These are phyloP conservation scores for Stachybotrys echinatus DNA, from an alignment of 2,329 filamentous ascomycete genomes.

Conservation along the genomic window DNA sequence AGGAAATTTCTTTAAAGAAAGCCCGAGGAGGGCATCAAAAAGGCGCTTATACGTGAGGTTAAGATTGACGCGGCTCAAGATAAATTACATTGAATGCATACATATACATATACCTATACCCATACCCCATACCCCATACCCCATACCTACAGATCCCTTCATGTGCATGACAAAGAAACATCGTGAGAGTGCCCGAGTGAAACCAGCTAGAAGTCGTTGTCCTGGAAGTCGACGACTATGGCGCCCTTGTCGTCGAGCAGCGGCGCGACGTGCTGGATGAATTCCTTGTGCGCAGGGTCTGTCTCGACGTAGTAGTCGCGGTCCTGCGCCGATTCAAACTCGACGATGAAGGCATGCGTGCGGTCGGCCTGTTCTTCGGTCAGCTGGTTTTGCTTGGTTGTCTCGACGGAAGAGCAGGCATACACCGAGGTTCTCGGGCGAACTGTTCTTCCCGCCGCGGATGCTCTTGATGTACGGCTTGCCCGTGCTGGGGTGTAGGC, in stretches of 20 bases:
- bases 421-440: slow-evolving; percentile 17
- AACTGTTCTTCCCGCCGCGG: slow-evolving; percentile 56
- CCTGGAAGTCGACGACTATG: not conserved
- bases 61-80: too few species aligned
- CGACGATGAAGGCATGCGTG: slow-evolving; percentile 61
- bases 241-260: not conserved
- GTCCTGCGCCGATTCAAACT: slow-evolving; percentile 4
- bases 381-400: not conserved
- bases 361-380: slow-evolving; percentile 57
- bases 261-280: not conserved
- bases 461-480: slow-evolving; percentile 54
- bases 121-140: too few species aligned
- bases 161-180: not conserved
- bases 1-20: too few species aligned
- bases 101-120: too few species aligned
- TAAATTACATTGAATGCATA: too few species aligned
- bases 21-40: too few species aligned
- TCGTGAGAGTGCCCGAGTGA: not conserved
- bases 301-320: slow-evolving; percentile 3
- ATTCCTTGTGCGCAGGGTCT: slow-evolving; percentile 4
- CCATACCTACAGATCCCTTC: not conserved
- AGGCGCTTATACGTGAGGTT: not conserved
- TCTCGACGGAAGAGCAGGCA: not conserved
- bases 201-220: not conserved
- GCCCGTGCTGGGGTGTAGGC: slow-evolving; percentile 55